Conservation (phyloP, 768 basidiomycete genomes). For the Exidia glandulosa region DNA sequence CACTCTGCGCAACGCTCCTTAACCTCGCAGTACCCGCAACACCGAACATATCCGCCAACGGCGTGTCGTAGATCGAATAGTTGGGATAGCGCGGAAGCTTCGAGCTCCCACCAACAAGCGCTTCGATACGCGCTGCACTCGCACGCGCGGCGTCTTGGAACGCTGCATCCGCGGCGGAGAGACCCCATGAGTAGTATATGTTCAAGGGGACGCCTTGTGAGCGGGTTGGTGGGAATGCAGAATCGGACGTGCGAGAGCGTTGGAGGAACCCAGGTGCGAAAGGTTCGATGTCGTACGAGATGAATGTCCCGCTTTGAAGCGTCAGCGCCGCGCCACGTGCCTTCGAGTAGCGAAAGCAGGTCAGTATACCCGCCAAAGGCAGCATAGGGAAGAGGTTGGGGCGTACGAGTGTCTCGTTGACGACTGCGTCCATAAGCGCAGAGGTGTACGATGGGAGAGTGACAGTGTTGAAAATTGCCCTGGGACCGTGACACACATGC, state of each 20-base stretch:
- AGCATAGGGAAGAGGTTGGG: neutral
- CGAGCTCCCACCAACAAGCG: slow-evolving; percentile 26
- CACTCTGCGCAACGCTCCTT: slow-evolving; percentile 26
- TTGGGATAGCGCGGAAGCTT: slow-evolving; percentile 44
- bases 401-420: slow-evolving; percentile 32
- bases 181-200: slow-evolving; percentile 34
- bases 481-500: neutral
- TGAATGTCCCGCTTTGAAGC: slow-evolving; percentile 23
- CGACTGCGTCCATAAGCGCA: slow-evolving; percentile 27
- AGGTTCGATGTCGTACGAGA: slow-evolving; percentile 29
- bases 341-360: slow-evolving; percentile 15
- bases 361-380: neutral
- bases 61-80: slow-evolving; percentile 45
- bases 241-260: neutral
- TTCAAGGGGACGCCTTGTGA: slow-evolving; percentile 28
- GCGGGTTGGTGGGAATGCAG: neutral
- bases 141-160: slow-evolving; percentile 25
- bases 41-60: slow-evolving; percentile 32
- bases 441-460: slow-evolving; percentile 27
- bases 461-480: slow-evolving; percentile 29
- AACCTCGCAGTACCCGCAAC: slow-evolving; percentile 38
- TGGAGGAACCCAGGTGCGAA: neutral
- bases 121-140: neutral
- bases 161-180: slow-evolving; percentile 25
- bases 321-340: slow-evolving; percentile 33